Base-by-base conservation (phyloP, 345 rosid species). In the Psidium friedrichsthalianum region DNA sequence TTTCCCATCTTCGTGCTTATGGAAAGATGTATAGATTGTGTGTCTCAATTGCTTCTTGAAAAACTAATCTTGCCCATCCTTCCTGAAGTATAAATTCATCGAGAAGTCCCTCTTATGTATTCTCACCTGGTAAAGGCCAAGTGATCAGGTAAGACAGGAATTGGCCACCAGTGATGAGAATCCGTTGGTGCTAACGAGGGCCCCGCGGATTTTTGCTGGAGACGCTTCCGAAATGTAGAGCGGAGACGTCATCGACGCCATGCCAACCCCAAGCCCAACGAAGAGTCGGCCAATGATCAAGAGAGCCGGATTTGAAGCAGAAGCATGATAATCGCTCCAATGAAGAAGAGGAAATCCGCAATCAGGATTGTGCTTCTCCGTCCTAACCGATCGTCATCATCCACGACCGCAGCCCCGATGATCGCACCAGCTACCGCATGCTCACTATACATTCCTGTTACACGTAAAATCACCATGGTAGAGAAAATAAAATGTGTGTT, bases 221-320 rank as follows among this genome's bases (percentile, higher is more conserved):
- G 99, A 96, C 29, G 96, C 96, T 88, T 96, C 99, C 3, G 98
- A 95, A 51, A 96, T 96, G 89, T 96, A 96, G 13, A 96, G 92
- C 36, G 99, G 99, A 15, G 99, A 52, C 5, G 99, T 95, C 96
- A 96, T 93, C 1, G 99, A 96, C 13, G 98, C 98, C 99, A 96
- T 96, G 25, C 99, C 98, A 2, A 95, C 98, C 11, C 99, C 99
- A 11, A 94, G 86, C 2, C 99, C 98, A 1, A 95, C 98, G n/a
- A 96, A 93, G 25, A 95, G 88, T 59, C 99, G 92, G 20, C 99
- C 98, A 3, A 90, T 3, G 27, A 96, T 95, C 64, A 95, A 91
- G 32, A 92, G 86, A 58, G 91, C 84, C 0, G 99, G 98, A 84
- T 87, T 85, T 53, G 92, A 93, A 51, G 99, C 93, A 9, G 91